Conservation (phyloP, 1,284 basidiomycete genomes). For the Agroathelia rolfsii region DNA sequence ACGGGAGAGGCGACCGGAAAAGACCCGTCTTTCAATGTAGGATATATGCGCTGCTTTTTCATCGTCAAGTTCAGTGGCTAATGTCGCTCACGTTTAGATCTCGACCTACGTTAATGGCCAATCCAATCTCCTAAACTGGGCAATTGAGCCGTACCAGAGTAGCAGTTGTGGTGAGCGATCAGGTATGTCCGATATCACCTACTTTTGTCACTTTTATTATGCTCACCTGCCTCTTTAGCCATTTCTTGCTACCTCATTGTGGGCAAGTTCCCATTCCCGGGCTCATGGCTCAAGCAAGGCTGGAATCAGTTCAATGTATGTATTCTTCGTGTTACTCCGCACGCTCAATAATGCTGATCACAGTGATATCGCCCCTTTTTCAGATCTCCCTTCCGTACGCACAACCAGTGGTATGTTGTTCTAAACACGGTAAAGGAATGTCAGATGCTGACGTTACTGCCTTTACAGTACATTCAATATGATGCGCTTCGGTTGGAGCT, state of each 20-base stretch:
- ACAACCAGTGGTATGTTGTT: constrained; percentile 11
- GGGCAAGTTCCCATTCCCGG: constrained; percentile 12
- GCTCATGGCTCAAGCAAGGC: constrained; percentile 10
- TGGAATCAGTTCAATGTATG: constrained; percentile 12
- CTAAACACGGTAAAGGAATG: no score
- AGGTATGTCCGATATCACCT: constrained; percentile 7
- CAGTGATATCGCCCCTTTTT: no score
- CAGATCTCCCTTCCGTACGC: constrained; percentile 12
- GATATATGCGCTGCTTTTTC: no score
- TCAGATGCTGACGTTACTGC: constrained; percentile 3
- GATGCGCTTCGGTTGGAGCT: constrained; percentile 13
- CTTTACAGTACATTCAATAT: constrained; percentile 13
- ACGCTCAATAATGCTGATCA: neutral
- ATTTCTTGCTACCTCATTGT: constrained; percentile 13
- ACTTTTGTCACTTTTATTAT: no score
- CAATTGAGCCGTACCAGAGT: constrained; percentile 12
- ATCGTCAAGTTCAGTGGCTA: no score
- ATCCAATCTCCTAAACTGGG: constrained; percentile 10
- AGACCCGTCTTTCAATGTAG: no score
- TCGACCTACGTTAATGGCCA: constrained; percentile 12
- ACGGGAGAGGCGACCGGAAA: no score
- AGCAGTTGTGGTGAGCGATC: constrained; percentile 15
- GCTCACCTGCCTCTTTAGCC: no score
- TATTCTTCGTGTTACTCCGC: neutral
- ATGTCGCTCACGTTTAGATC: no score